Base-by-base conservation (phyloP, 805 yeast species). In the Cyberlindnera saturnus region DNA sequence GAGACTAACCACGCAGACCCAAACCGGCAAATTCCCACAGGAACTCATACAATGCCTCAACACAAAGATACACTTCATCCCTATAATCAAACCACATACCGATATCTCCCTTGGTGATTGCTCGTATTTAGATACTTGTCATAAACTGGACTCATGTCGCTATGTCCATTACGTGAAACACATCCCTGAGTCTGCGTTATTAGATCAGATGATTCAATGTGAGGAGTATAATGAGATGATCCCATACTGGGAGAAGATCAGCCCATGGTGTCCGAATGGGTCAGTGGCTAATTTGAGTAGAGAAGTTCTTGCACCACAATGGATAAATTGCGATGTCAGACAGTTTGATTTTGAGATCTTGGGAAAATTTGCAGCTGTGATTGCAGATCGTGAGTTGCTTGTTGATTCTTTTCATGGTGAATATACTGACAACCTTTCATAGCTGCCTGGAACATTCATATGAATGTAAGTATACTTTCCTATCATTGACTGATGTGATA, bases 361-460 rank as follows among this genome's bases (percentile, higher is more conserved):
- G 44, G 96, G 97, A 3, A 80, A 83, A 64, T 86, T 86, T 65
- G 89, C 82, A 33, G 88, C 82, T 3, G 79, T 90, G 11, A 77
- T 91, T 42, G 91, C 96, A 0, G 98, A 90, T 61, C 52, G 37
- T 34, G 37, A 34, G 37, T 14, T 5, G 2, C 2, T 19, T 34
- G 20, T 23, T 14, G 4, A 34, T 23, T 20, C 23, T 17, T 96
- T 23, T 23, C 28, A 8, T 9, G 11, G 2, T 10, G 28, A 23
- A 23, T 23, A 23, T 23, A 23, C 28, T 23, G 28, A 23, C 28
- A 23, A 23, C 11, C 11, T 23, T 23, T 10, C 11, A 23, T 20
- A 34, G 32, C 96, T 3, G 93, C 96, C 7, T 90, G 98, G 98
- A 90, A 88, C 50, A 90, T 90, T 49, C 96, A 90, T 64, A 89